A percentile compares a stretch with the other conserved stretches of the same genome.
Conservation (phyloP, 768 basidiomycete species). For the Kwoniella heveanensis region DNA sequence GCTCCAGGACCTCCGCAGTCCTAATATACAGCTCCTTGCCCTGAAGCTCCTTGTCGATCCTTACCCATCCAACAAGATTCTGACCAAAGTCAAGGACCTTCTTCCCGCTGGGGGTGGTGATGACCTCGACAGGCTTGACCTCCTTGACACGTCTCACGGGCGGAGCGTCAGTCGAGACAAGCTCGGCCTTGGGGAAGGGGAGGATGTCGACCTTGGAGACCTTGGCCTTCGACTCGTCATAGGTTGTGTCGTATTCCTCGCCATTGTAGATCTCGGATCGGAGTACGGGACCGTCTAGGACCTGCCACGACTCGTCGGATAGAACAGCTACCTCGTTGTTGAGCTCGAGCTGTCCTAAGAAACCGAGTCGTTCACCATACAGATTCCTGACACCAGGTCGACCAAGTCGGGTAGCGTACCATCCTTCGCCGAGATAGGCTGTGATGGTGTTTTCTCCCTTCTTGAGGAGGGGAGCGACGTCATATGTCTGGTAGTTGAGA, state of each 20-base stretch:
- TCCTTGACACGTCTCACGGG: constrained; percentile 37
- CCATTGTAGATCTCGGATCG: constrained; percentile 44
- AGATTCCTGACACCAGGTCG: constrained; percentile 22
- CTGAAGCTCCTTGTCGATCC: constrained; percentile 23
- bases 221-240: neutral
- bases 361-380: constrained; percentile 38
- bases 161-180: constrained; percentile 38
- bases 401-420: constrained; percentile 36
- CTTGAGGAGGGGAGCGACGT: constrained; percentile 28
- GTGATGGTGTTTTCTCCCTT: constrained; percentile 37
- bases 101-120: constrained; percentile 48
- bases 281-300: constrained; percentile 19
- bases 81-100: constrained; percentile 53
- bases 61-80: constrained; percentile 50
- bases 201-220: constrained; percentile 17
- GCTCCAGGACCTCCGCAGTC: constrained; percentile 52
- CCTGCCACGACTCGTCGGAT: constrained; percentile 31
- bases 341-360: constrained; percentile 38
- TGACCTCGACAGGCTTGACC: constrained; percentile 35
- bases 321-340: constrained; percentile 20
- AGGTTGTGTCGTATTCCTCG: constrained; percentile 35
- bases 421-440: constrained; percentile 40
- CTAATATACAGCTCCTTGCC: constrained; percentile 30
- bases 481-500: constrained; percentile 47
- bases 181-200: constrained; percentile 22